Evolutionary conservation across 495 filamentous ascomycete genomes (phyloP).

Genomic region (Podospora bellae-mahoneyi): DNA sequence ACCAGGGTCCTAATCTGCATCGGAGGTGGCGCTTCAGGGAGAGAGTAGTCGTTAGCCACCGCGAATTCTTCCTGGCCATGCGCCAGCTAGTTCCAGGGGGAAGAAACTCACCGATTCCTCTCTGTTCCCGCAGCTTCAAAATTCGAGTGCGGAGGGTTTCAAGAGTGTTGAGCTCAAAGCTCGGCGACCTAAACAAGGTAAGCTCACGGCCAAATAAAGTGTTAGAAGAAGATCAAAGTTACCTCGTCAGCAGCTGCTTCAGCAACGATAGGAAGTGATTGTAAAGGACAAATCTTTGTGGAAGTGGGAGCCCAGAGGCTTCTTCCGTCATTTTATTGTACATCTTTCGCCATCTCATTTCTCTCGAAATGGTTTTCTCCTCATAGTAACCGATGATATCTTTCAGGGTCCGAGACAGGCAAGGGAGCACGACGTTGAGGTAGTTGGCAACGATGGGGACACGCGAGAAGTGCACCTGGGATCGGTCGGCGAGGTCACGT

Average conservation of each 20-base stretch:
- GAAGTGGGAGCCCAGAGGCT: slow-evolving; percentile 46
- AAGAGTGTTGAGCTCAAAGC: slow-evolving; percentile 51
- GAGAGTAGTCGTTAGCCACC: background rate
- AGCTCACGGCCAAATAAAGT: slow-evolving; percentile 9
- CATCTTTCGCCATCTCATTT: slow-evolving; percentile 52
- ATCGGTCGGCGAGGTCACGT: slow-evolving; percentile 50
- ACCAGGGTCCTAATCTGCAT: slow-evolving; percentile 28
- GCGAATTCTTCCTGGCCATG: background rate
- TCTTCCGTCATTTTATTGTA: slow-evolving; percentile 51
- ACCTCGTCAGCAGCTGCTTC: slow-evolving; percentile 49
- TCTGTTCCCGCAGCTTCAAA: slow-evolving; percentile 44
- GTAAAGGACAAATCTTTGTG: slow-evolving; percentile 51
- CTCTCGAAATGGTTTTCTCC: slow-evolving; percentile 43
- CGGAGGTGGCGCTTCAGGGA: slow-evolving; percentile 28
- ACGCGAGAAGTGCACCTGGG: slow-evolving; percentile 47
- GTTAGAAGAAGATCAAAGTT: slow-evolving; percentile 13
- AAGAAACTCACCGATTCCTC: slow-evolving; percentile 40
- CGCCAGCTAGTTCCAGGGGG: background rate
- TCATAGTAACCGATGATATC: slow-evolving; percentile 52
- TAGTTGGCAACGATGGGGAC: slow-evolving; percentile 49
- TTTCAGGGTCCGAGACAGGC: slow-evolving; percentile 44
- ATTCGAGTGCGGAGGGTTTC: slow-evolving; percentile 46
- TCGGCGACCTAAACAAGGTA: slow-evolving; percentile 41
- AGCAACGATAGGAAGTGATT: slow-evolving; percentile 50
- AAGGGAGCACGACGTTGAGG: slow-evolving; percentile 51